These are phyloP conservation scores for Chaetomiaceae sp. DNA, from an alignment of 2,329 filamentous ascomycete species.

Conservation along the genomic window DNA sequence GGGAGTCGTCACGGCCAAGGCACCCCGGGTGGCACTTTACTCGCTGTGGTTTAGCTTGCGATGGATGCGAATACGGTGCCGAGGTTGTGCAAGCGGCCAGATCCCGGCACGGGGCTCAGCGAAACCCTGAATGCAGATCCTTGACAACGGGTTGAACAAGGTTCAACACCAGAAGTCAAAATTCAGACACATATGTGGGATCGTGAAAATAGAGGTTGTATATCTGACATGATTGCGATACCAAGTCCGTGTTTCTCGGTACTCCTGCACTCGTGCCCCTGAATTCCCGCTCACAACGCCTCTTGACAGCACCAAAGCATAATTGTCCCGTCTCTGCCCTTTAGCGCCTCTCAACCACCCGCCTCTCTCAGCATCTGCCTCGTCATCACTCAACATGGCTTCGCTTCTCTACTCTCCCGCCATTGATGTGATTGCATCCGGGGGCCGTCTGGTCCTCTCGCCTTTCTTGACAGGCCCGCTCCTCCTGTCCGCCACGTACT, in stretches of 20 bases:
- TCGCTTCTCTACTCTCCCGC: constrained; percentile 3
- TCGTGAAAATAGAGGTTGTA: background rate
- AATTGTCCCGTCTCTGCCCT: too few relatives aligned
- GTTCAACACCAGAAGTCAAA: background rate
- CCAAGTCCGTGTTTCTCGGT: too few relatives aligned
- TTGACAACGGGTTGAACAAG: background rate
- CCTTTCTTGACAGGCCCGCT: constrained; percentile 4
- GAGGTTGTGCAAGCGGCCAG: background rate
- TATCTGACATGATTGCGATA: background rate
- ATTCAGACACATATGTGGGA: background rate
- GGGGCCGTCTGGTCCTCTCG: background rate
- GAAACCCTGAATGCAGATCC: background rate
- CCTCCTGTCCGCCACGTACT: constrained; percentile 4
- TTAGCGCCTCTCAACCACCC: too few relatives aligned
- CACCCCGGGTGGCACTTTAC: background rate
- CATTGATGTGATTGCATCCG: background rate
- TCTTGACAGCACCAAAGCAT: too few relatives aligned
- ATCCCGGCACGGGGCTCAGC: background rate
- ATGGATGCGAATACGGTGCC: background rate
- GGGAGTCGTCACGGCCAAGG: background rate
- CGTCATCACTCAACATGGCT: background rate
- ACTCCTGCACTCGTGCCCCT: too few relatives aligned
- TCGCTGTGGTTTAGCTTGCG: constrained; percentile 1
- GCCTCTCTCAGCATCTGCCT: too few relatives aligned
- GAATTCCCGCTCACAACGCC: too few relatives aligned